Base-by-base conservation (phyloP, 176 grass and related monocot genomes). In the Rhynchospora pubera region DNA sequence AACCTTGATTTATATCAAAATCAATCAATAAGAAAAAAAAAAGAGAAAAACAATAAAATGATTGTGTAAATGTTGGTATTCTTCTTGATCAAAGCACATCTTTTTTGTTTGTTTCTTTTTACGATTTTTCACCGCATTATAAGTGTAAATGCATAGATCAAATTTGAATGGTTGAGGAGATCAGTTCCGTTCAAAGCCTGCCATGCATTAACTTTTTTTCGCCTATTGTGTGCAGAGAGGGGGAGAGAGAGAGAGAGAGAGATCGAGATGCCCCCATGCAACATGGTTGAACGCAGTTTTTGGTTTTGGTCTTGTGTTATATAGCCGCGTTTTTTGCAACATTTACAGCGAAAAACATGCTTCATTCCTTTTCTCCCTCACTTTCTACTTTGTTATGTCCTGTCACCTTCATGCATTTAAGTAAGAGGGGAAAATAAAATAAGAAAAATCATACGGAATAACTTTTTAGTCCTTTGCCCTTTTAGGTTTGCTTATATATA, bases 401-500 rank as follows among this genome's bases (percentile, higher is more conserved):
- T 85, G 34, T 39, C 34, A 2, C 34, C 34, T 1, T 39, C 34
- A 39, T 39, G 34, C 34, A 39, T 39, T 39, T 39, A 39, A 39
- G 34, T 39, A 39, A 39, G 34, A 39, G 34, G 34, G 34, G 34
- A 39, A 39, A 39, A 39, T 39, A 39, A 39, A 39, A 39, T 39
- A 84, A 45, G 79, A 85, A 80, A 85, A 78, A 81, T 77, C 83
- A 73, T 81, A 84, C 7, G 15, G 19, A 84, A 47, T 70, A 83
- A 71, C 85, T 84, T 83, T 39, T 84, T 84, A 88, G 57, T 68
- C 60, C 84, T 69, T 87, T 64, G 23, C 57, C 58, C 79, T 86
- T 69, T 66, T 84, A 73, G 15, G 65, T 83, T 89, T 79, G 82
- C 90, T 88, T 97, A 93, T 97, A 93, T 89, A 97, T 91, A 79